These are phyloP conservation scores for Penicillium griseofulvum DNA, from an alignment of 2,329 filamentous ascomycete species.

Conservation along the genomic window DNA sequence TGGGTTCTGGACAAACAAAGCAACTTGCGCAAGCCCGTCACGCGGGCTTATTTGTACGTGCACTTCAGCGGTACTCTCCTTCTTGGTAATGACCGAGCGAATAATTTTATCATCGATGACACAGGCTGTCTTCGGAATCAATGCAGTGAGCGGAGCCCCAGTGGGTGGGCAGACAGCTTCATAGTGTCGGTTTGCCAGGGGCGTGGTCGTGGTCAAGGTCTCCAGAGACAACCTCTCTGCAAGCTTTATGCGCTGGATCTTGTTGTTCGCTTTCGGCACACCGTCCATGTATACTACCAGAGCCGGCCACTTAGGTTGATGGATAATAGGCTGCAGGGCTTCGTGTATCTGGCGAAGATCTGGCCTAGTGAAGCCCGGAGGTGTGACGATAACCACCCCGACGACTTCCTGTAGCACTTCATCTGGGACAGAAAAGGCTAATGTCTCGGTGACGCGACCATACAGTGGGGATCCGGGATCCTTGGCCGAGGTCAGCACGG, in stretches of 20 bases:
- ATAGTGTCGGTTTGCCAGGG: slow-evolving; percentile 49
- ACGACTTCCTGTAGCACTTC: slow-evolving; percentile 58
- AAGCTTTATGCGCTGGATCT: slow-evolving; percentile 56
- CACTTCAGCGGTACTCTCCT: slow-evolving; percentile 8
- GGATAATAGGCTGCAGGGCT: slow-evolving; percentile 49
- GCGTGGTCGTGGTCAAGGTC: slow-evolving; percentile 46
- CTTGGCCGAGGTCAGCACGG: slow-evolving; percentile 50
- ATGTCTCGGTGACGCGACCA: slow-evolving; percentile 48
- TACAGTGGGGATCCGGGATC: slow-evolving; percentile 41
- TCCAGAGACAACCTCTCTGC: slow-evolving; percentile 49
- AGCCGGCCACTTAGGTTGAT: slow-evolving; percentile 54
- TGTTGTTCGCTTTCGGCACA: slow-evolving; percentile 57
- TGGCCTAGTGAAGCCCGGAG: slow-evolving; percentile 43
- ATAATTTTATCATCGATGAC: slow-evolving; percentile 27
- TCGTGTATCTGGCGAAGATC: slow-evolving; percentile 52
- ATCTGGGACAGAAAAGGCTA: slow-evolving; percentile 56
- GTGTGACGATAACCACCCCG: slow-evolving; percentile 53
- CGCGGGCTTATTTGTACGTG: slow-evolving; percentile 18
- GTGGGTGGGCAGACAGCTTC: slow-evolving; percentile 50
- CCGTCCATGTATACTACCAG: slow-evolving; percentile 56
- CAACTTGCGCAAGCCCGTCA: slow-evolving; percentile 18
- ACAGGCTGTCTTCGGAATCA: slow-evolving; percentile 41
- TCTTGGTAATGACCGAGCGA: slow-evolving; percentile 1
- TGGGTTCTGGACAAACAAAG: slow-evolving; percentile 12
- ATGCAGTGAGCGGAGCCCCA: slow-evolving; percentile 44